Evolutionary conservation across 1,284 basidiomycete species (phyloP).

Genomic region (Porogramme epimiltina): DNA sequence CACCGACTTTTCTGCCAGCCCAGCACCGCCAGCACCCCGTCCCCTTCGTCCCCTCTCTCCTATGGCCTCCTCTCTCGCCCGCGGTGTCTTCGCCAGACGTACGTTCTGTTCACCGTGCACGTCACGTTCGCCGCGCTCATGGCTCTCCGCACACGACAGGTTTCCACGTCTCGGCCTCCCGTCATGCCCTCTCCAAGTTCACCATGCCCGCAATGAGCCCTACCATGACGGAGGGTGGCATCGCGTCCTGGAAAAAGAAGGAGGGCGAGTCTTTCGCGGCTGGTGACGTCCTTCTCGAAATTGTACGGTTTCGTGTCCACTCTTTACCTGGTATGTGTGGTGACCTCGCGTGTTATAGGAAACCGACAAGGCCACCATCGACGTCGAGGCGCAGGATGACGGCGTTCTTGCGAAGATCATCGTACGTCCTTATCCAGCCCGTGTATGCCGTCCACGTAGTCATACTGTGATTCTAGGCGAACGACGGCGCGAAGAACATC

Average conservation of each 20-base stretch:
- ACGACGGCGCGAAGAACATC: constrained; percentile 87
- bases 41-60: constrained; percentile 20
- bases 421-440: constrained; percentile 40
- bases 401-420: constrained; percentile 94
- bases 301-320: constrained; percentile 55
- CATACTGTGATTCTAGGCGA: constrained; percentile 47
- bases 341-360: constrained; percentile 56
- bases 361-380: constrained; percentile 99
- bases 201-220: constrained; percentile 99
- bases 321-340: not conserved
- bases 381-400: constrained; percentile 98
- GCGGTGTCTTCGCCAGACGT: constrained; percentile 68
- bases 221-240: constrained; percentile 99
- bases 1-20: constrained; percentile 24
- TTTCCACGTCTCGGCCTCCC: constrained; percentile 79
- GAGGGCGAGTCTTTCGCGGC: constrained; percentile 90
- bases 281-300: constrained; percentile 93
- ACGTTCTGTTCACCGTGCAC: constrained; percentile 29
- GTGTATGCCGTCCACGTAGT: not conserved
- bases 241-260: constrained; percentile 96
- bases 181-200: constrained; percentile 86
- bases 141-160: constrained; percentile 52
- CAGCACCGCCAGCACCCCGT: constrained; percentile 18
- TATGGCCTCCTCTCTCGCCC: constrained; percentile 67
- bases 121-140: no score